A percentile compares a stretch with the other conserved stretches of the same genome.
Conservation (phyloP, 2,329 filamentous ascomycete species). For the Onygenales sp. region DNA sequence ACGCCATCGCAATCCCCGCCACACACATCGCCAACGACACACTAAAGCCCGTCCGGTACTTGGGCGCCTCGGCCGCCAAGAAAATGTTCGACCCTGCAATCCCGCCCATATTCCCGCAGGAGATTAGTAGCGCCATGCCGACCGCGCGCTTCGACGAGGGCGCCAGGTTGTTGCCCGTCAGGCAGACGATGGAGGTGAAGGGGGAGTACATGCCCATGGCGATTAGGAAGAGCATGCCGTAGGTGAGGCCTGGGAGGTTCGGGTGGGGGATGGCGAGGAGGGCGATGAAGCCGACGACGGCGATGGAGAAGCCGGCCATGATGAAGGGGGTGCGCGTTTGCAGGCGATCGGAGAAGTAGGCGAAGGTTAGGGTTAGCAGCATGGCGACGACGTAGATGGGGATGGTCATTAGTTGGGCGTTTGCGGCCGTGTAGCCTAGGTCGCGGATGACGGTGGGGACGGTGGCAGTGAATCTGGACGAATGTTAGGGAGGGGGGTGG, state of each 20-base stretch:
- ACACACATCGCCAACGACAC: slow-evolving; percentile 20
- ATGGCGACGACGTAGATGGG: slow-evolving; percentile 20
- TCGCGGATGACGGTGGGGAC: slow-evolving; percentile 20
- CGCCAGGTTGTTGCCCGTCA: slow-evolving; percentile 23
- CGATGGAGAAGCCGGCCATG: slow-evolving; percentile 56
- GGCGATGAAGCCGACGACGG: slow-evolving; percentile 53
- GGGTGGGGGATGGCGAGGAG: slow-evolving; percentile 35
- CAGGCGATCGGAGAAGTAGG: slow-evolving; percentile 20
- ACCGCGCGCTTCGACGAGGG: slow-evolving; percentile 32
- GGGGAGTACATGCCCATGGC: slow-evolving; percentile 9
- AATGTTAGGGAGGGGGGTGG: slow-evolving; percentile 1
- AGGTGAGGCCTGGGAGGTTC: slow-evolving; percentile 8
- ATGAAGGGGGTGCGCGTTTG: slow-evolving; percentile 20
- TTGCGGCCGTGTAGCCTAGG: slow-evolving; percentile 18
- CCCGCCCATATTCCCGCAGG: slow-evolving; percentile 31
- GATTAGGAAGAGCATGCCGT: slow-evolving; percentile 10
- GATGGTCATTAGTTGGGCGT: slow-evolving; percentile 24
- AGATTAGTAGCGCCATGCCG: slow-evolving; percentile 33
- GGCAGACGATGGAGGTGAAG: slow-evolving; percentile 9
- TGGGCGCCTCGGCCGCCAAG: slow-evolving; percentile 15
- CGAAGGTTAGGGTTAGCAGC: slow-evolving; percentile 17
- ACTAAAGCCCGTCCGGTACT: slow-evolving; percentile 26
- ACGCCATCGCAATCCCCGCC: slow-evolving; percentile 14
- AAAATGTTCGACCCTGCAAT: slow-evolving; percentile 29
- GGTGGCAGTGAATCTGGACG: slow-evolving; percentile 16